Evolutionary conservation across 192 early-diverging fungal species (phyloP).

Genomic region (Umbelopsis ramanniana): DNA sequence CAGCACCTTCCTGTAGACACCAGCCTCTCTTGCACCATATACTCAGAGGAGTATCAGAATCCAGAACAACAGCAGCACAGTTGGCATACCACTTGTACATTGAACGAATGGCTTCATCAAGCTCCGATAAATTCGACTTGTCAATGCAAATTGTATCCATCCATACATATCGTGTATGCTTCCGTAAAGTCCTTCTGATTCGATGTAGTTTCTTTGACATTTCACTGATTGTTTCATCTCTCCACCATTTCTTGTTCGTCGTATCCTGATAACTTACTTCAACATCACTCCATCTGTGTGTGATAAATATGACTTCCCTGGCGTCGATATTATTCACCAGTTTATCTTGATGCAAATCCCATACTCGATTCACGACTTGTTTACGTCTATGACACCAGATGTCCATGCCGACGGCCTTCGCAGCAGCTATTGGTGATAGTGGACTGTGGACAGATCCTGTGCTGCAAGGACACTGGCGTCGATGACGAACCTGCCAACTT

Average conservation of each 20-base stretch:
- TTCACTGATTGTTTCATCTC: background rate
- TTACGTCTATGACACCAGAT: background rate
- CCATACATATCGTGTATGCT: background rate
- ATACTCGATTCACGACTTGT: background rate
- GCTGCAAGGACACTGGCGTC: background rate
- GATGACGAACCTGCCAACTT: background rate
- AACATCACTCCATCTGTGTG: background rate
- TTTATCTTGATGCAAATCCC: background rate
- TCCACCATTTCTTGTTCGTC: background rate
- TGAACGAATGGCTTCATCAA: background rate
- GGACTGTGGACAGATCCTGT: background rate
- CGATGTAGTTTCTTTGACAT: background rate
- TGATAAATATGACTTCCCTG: background rate
- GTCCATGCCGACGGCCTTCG: background rate
- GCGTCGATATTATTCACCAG: background rate
- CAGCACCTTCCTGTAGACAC: background rate
- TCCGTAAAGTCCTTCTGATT: background rate
- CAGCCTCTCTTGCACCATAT: background rate
- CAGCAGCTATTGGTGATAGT: background rate
- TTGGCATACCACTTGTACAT: background rate
- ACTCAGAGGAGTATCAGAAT: background rate
- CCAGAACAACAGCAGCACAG: background rate
- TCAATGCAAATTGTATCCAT: background rate
- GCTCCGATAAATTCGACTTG: background rate
- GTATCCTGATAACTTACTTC: background rate